phyloP scores from a whole-genome alignment of 768 basidiomycete genomes.

The Tricholoma bakamatsutake region DNA sequence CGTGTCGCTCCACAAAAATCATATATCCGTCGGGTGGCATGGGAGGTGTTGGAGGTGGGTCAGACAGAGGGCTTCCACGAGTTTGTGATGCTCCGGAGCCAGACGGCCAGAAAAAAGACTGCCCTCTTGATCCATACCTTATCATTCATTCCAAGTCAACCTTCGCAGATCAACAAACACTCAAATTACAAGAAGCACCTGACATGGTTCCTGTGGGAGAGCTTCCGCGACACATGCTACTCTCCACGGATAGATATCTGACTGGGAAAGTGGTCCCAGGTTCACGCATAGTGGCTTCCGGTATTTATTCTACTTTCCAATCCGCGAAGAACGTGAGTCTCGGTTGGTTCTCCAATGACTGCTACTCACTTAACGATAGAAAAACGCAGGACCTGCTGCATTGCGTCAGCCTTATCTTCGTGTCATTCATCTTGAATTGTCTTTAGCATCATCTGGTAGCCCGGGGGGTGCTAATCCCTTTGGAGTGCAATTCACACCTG shows the following conservation, averaged over 20 bases:
- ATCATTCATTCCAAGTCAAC: slow-evolving; percentile 92
- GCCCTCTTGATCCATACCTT: slow-evolving; percentile 92
- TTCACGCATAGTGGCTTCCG: slow-evolving; percentile 91
- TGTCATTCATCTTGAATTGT: slow-evolving; percentile 86
- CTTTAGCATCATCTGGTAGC: slow-evolving; percentile 66
- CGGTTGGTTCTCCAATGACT: neutral
- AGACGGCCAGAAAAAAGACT: slow-evolving; percentile 88
- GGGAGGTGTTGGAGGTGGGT: slow-evolving; percentile 84
- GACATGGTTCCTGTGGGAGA: slow-evolving; percentile 99
- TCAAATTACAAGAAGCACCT: slow-evolving; percentile 97
- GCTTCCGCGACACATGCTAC: slow-evolving; percentile 88
- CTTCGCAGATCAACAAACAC: slow-evolving; percentile 92
- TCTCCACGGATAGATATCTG: slow-evolving; percentile 86
- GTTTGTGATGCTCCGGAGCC: slow-evolving; percentile 76
- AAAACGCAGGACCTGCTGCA: slow-evolving; percentile 79
- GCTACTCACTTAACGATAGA: slow-evolving; percentile 34
- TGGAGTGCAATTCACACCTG: slow-evolving; percentile 83
- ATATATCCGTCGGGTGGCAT: slow-evolving; percentile 74
- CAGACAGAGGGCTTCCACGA: slow-evolving; percentile 80
- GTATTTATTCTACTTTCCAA: slow-evolving; percentile 95
- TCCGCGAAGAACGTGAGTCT: slow-evolving; percentile 71
- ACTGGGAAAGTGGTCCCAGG: slow-evolving; percentile 94
- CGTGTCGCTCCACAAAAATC: slow-evolving; percentile 74
- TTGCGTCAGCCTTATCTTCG: slow-evolving; percentile 93
- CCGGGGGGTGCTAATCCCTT: slow-evolving; percentile 71